A percentile compares a stretch with the other conserved stretches of the same genome.
Conservation (phyloP, 2,329 filamentous ascomycete genomes). For the Epichloe gansuensis region DNA sequence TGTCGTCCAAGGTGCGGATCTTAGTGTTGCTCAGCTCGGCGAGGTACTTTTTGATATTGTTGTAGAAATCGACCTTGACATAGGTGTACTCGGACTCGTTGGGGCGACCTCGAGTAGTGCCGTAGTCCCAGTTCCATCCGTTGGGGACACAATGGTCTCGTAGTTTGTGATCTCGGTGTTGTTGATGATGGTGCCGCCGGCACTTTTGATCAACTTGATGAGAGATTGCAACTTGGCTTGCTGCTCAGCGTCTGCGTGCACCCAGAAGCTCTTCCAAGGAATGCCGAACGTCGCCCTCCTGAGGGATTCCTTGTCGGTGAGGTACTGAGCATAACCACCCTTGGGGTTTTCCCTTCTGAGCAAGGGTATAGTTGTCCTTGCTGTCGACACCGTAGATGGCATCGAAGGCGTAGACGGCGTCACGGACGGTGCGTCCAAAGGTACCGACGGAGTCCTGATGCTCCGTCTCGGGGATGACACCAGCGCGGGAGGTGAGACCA, state of each 20-base stretch:
- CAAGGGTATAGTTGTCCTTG: constrained; percentile 53
- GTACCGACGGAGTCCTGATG: constrained; percentile 59
- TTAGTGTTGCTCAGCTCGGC: constrained; percentile 48
- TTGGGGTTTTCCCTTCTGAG: constrained; percentile 39
- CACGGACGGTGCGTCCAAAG: constrained; percentile 56
- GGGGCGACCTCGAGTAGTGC: constrained; percentile 45
- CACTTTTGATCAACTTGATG: constrained; percentile 40
- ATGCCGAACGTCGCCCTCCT: constrained; percentile 55
- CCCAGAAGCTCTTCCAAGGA: constrained; percentile 63
- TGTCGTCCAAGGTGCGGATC: constrained; percentile 48
- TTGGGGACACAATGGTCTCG: constrained; percentile 46
- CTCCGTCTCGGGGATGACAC: constrained; percentile 52
- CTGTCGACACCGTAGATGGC: constrained; percentile 54
- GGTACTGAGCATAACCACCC: constrained; percentile 44
- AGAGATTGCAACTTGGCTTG: constrained; percentile 33
- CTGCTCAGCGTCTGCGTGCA: constrained; percentile 44
- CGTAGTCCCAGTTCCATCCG: constrained; percentile 68
- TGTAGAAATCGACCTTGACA: constrained; percentile 59
- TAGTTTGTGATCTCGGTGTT: constrained; percentile 55
- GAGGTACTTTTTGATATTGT: constrained; percentile 49
- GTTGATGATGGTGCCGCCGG: constrained; percentile 58
- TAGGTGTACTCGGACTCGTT: constrained; percentile 66
- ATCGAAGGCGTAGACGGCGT: constrained; percentile 54
- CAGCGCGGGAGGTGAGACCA: constrained; percentile 53
- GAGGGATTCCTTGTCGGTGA: constrained; percentile 41